Evolutionary conservation across 2,329 filamentous ascomycete genomes (phyloP).

Genomic region (Colletotrichum zoysiae): DNA sequence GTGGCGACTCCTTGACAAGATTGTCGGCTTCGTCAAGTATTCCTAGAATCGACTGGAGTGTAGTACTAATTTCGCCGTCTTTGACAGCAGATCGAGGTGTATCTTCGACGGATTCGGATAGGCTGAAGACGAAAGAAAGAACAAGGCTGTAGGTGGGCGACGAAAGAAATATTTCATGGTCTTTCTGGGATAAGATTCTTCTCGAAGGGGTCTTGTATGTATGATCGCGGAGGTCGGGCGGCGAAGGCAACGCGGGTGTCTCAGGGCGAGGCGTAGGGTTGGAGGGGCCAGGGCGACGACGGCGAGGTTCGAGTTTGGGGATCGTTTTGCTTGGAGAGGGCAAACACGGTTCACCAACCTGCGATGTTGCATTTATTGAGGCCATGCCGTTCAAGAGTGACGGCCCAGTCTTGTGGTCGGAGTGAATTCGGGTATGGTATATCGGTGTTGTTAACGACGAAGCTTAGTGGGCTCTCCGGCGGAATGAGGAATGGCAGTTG

Average conservation of each 20-base stretch:
- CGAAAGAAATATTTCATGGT: constrained; percentile 84
- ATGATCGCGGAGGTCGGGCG: constrained; percentile 71
- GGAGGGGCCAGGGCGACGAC: constrained; percentile 62
- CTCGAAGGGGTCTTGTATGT: constrained; percentile 77
- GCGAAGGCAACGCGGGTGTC: constrained; percentile 79
- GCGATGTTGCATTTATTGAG: constrained; percentile 9
- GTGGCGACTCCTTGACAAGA: constrained; percentile 77
- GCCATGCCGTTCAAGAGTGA: constrained; percentile 21
- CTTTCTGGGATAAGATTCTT: constrained; percentile 83
- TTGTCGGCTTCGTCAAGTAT: constrained; percentile 78
- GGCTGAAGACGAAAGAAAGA: constrained; percentile 85
- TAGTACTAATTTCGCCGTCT: constrained; percentile 67
- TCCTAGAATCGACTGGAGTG: constrained; percentile 72
- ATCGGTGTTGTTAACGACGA: constrained; percentile 1
- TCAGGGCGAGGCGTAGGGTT: constrained; percentile 76
- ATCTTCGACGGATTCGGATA: constrained; percentile 84
- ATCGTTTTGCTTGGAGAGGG: constrained; percentile 54
- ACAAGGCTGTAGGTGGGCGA: constrained; percentile 84
- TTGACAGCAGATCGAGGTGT: constrained; percentile 74
- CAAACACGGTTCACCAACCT: neutral
- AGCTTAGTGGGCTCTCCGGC: neutral
- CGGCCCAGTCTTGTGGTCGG: neutral
- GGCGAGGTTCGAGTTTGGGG: constrained; percentile 76
- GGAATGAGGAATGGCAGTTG: neutral
- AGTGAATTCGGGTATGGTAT: neutral